Evolutionary conservation across 495 filamentous ascomycete species (phyloP).

Genomic region (Penicillium riverlandense): DNA sequence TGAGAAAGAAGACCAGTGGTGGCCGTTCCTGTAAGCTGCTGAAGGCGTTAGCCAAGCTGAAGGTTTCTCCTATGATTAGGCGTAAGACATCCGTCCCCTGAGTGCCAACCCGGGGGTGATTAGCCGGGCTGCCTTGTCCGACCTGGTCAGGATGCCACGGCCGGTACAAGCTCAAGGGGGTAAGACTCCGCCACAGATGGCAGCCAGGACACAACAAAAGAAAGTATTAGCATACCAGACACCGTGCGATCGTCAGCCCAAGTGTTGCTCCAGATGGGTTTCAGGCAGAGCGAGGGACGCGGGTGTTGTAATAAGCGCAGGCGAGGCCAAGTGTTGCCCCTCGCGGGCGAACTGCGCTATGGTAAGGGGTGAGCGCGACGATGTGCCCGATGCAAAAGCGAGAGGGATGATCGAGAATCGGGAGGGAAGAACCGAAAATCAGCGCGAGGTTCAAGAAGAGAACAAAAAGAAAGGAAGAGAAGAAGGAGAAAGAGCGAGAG

Average conservation of each 20-base stretch:
- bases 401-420: background rate
- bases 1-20: conserved; percentile 10
- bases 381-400: background rate
- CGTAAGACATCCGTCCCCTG: conserved; percentile 9
- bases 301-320: conserved; percentile 18
- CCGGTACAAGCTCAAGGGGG: conserved; percentile 1
- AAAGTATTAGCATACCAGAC: too few relatives aligned
- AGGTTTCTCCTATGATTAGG: conserved; percentile 4
- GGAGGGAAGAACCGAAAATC: conserved; percentile 4
- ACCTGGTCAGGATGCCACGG: conserved; percentile 4
- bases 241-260: background rate
- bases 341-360: conserved; percentile 11
- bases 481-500: background rate
- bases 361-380: background rate
- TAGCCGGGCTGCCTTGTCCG: conserved; percentile 6
- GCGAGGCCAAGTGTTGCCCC: conserved; percentile 16
- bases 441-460: background rate
- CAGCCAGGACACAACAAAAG: background rate
- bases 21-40: conserved; percentile 13
- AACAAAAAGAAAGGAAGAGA: conserved; percentile 1
- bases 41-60: conserved; percentile 7
- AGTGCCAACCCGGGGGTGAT: background rate
- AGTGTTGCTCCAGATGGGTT: conserved; percentile 11
- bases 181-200: background rate
- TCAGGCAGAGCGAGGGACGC: conserved; percentile 19